These are phyloP conservation scores for Podaxis sp. DNA, from an alignment of 768 basidiomycete genomes.

Conservation along the genomic window DNA sequence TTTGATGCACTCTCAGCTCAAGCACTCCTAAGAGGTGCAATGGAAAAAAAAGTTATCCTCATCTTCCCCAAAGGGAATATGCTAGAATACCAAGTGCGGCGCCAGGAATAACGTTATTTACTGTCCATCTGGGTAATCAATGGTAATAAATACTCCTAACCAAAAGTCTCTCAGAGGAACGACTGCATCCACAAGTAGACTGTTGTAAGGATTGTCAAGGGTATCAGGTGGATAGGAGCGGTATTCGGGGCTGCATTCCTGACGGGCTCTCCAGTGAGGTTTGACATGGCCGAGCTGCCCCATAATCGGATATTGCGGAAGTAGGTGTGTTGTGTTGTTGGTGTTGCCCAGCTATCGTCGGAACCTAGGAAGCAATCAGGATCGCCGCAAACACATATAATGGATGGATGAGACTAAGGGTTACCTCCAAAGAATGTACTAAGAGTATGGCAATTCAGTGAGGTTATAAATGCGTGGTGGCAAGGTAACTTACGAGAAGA, in stretches of 20 bases:
- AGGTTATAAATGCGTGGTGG: not conserved
- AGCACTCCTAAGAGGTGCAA: too few relatives aligned
- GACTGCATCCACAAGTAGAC: not conserved
- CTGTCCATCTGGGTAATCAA: not conserved
- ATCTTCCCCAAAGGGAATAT: too few relatives aligned
- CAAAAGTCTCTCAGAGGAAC: not conserved
- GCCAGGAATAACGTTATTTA: not conserved
- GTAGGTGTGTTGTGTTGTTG: slow-evolving; percentile 63
- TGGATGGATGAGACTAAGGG: not conserved
- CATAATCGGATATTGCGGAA: slow-evolving; percentile 72
- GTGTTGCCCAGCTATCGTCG: slow-evolving; percentile 70
- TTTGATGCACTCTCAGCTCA: too few relatives aligned
- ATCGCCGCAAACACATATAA: not conserved
- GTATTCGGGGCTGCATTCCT: slow-evolving; percentile 18
- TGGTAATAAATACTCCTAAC: not conserved
- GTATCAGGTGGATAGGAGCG: not conserved
- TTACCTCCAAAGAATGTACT: slow-evolving; percentile 82
- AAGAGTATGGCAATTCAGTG: not conserved
- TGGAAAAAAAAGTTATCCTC: too few relatives aligned
- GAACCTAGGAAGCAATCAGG: slow-evolving; percentile 36
- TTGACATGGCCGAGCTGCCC: slow-evolving; percentile 50
- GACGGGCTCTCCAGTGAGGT: slow-evolving; percentile 31
- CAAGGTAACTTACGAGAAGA: slow-evolving; percentile 59
- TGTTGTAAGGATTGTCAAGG: not conserved
- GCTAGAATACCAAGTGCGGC: too few relatives aligned